These are phyloP conservation scores for Buxus sempervirens DNA, from an alignment of 164 flowering plant genomes.

Conservation along the genomic window DNA sequence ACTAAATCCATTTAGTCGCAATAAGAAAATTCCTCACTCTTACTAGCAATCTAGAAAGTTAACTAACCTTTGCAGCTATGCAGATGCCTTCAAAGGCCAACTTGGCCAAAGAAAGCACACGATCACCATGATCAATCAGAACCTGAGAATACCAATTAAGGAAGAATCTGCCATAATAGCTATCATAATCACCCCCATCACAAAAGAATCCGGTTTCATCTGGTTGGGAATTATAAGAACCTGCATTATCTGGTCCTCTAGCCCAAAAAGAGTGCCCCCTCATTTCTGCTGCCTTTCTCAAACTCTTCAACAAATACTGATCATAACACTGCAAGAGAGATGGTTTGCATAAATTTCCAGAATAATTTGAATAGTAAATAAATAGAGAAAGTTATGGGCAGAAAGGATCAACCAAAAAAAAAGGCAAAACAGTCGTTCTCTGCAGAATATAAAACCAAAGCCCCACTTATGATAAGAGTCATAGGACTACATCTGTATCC, in stretches of 20 bases:
- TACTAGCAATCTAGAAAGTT: not conserved
- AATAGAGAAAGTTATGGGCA: not conserved
- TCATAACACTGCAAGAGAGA: constrained; percentile 72
- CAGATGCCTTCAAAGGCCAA: constrained; percentile 77
- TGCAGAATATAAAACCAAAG: not conserved
- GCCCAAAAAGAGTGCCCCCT: constrained; percentile 90
- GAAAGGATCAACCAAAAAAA: not conserved
- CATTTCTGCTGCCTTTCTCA: constrained; percentile 74
- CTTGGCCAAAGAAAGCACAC: constrained; percentile 75
- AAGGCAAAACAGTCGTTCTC: not conserved
- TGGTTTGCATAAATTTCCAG: not conserved
- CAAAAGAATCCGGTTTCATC: constrained; percentile 86
- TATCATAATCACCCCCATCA: constrained; percentile 95
- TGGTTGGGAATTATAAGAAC: constrained; percentile 79
- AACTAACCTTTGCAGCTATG: constrained; percentile 74
- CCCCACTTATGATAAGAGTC: not conserved
- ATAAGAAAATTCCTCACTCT: not conserved
- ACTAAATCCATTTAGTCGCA: not conserved
- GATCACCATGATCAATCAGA: constrained; percentile 78
- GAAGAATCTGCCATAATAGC: constrained; percentile 88
- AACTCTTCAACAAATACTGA: constrained; percentile 67
- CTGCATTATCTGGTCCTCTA: constrained; percentile 85
- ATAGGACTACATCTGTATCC: not conserved
- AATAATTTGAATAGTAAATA: not conserved
- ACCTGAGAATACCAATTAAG: constrained; percentile 81